Base-by-base conservation (phyloP, 257 asterid genomes). In the Solanum dulcamara region DNA sequence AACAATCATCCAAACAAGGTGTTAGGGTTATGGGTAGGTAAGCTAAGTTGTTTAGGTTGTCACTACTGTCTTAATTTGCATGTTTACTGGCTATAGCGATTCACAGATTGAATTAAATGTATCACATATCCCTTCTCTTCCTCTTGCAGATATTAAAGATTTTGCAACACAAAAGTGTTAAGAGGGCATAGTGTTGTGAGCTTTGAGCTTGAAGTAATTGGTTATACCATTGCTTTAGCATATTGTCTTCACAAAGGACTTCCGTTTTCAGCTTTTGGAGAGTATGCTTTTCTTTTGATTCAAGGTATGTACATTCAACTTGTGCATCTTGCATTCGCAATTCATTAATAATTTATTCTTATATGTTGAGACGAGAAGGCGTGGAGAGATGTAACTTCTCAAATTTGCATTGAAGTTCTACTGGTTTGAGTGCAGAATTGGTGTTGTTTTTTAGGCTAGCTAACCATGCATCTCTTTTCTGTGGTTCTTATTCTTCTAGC, bases 251-350 rank as follows among this genome's bases (percentile, higher is more conserved):
- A 94, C 91, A 93, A 94, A 90, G 98, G 95, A 85, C 98, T 96
- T 85, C 98, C 99, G 1, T 96, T 94, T 94, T 96, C 98, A 84
- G 98, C 99, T 80, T 96, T 89, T 83, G 98, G 99, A 48, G 99
- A 96, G 88, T 88, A 94, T 89, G 97, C 93, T 17, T 96, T 96
- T 89, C 95, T 96, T 81, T 89, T 94, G 90, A 80, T 94, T 87
- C 99, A 96, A 92, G 97, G n/a, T n/a, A n/a, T n/a, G 98, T 93
- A 89, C 2, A 6, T 59, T 12, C 37, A 62, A 12, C 71, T 26
- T 62, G 5, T 28, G 37, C 71, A 62, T 28, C 71, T 28, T 26
- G 71, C 37, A 11, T 28, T 62, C 9, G 13, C 9, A 62, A 26
- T 62, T 62, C 71, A 62, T 62, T 62, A 4, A 10, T 24, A 24